A percentile compares a stretch with the other conserved stretches of the same genome.
phyloP scores from a whole-genome alignment of 352 stramenopile genomes.

The Pythium insidiosum region DNA sequence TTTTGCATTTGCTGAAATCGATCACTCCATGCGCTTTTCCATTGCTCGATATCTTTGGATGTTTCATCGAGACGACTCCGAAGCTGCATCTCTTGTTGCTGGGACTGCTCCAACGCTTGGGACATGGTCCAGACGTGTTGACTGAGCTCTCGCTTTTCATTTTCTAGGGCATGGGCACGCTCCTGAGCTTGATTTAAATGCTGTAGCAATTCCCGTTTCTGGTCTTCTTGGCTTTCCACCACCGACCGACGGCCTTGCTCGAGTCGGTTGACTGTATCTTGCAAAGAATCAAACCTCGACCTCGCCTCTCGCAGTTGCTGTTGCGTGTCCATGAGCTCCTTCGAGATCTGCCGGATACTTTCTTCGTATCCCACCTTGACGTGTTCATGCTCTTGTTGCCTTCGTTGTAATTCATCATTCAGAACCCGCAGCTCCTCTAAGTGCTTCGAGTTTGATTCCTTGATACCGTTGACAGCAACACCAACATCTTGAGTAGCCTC shows the following conservation, averaged over 20 bases:
- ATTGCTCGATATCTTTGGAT: constrained; percentile 20
- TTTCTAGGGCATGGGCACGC: constrained; percentile 12
- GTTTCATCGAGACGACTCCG: constrained; percentile 9
- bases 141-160: constrained; percentile 49
- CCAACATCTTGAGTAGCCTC: constrained; percentile 31
- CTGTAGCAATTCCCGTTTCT: not conserved
- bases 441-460: constrained; percentile 25
- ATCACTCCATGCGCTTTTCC: constrained; percentile 19
- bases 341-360: constrained; percentile 15
- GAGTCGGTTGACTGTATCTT: constrained; percentile 17
- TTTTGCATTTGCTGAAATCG: constrained; percentile 32
- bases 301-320: constrained; percentile 18
- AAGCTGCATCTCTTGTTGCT: constrained; percentile 21
- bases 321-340: constrained; percentile 22
- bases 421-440: constrained; percentile 47
- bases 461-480: constrained; percentile 16
- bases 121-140: constrained; percentile 55
- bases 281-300: constrained; percentile 1
- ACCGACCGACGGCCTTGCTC: constrained; percentile 10
- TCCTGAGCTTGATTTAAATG: constrained; percentile 1
- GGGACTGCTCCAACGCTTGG: constrained; percentile 30
- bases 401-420: constrained; percentile 48
- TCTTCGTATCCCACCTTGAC: constrained; percentile 29
- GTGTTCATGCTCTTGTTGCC: constrained; percentile 23
- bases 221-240: constrained; percentile 13